phyloP scores from a whole-genome alignment of 139 green algal genomes.

The Yamagishiella unicocca region DNA sequence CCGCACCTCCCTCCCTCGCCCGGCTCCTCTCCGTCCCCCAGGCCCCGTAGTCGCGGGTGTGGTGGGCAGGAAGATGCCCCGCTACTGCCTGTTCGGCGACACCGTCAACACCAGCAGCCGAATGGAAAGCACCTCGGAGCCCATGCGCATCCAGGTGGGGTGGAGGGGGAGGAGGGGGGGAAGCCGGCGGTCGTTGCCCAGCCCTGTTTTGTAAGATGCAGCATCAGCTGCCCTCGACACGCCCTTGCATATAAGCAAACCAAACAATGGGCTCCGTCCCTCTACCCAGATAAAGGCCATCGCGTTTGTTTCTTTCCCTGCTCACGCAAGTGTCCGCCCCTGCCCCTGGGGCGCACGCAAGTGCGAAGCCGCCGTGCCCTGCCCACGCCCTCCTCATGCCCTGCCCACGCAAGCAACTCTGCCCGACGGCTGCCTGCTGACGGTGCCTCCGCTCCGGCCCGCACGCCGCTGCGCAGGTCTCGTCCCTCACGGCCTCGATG shows the following conservation, averaged over 20 bases:
- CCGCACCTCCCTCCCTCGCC: not conserved
- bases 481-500: not conserved
- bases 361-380: no score
- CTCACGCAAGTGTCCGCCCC: not conserved
- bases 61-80: constrained; percentile 12
- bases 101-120: constrained; percentile 30
- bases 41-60: constrained; percentile 25
- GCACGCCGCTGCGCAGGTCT: no score
- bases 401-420: no score
- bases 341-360: not conserved
- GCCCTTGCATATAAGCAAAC: no score
- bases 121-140: constrained; percentile 13
- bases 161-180: not conserved
- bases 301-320: no score
- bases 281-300: no score
- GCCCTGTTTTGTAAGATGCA: not conserved
- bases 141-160: constrained; percentile 14
- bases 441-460: no score
- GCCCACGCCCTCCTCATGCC: no score
- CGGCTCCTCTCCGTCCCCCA: not conserved
- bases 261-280: no score
- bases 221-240: no score
- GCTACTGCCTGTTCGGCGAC: constrained; percentile 46
- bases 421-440: no score
- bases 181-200: not conserved